Conservation (phyloP, 2,329 filamentous ascomycete species). For the Leptographium flavum region DNA sequence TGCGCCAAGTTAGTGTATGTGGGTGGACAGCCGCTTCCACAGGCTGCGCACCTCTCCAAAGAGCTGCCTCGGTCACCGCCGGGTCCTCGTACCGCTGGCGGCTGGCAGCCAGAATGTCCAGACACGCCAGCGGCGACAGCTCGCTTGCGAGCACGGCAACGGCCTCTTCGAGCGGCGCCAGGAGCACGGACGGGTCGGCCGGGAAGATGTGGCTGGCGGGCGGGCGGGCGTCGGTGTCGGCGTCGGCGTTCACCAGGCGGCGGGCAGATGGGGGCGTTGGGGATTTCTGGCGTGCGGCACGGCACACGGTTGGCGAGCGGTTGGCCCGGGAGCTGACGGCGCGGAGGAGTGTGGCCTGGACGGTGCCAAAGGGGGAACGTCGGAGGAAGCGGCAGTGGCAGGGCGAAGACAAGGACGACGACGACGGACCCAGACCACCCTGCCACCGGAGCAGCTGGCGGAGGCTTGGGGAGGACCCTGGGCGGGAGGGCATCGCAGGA, state of each 20-base stretch:
- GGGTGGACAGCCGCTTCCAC: too few relatives aligned
- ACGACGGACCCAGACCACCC: too few relatives aligned
- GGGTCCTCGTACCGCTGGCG: not conserved
- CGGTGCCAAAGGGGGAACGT: too few relatives aligned
- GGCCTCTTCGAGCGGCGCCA: not conserved
- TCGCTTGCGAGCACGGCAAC: not conserved
- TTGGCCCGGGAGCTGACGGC: not conserved
- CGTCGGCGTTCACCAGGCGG: not conserved
- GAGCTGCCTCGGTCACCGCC: not conserved
- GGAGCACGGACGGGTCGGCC: not conserved
- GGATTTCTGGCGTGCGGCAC: not conserved
- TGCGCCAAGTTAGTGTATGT: constrained; percentile 1
- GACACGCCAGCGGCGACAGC: constrained; percentile 3
- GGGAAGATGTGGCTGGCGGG: not conserved
- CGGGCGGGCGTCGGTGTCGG: not conserved
- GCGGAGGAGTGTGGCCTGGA: too few relatives aligned
- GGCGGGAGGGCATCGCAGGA: not conserved
- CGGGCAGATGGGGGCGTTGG: not conserved
- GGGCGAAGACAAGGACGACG: too few relatives aligned
- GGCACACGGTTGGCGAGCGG: not conserved
- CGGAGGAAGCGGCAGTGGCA: too few relatives aligned
- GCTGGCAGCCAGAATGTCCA: not conserved
- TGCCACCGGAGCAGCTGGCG: not conserved
- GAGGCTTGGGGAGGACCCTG: not conserved
- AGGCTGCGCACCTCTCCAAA: constrained; percentile 3